Evolutionary conservation across 2,329 filamentous ascomycete genomes (phyloP), one percentile per base, ranked within the genome.

Genomic region (Alternaria burnsii): DNA sequence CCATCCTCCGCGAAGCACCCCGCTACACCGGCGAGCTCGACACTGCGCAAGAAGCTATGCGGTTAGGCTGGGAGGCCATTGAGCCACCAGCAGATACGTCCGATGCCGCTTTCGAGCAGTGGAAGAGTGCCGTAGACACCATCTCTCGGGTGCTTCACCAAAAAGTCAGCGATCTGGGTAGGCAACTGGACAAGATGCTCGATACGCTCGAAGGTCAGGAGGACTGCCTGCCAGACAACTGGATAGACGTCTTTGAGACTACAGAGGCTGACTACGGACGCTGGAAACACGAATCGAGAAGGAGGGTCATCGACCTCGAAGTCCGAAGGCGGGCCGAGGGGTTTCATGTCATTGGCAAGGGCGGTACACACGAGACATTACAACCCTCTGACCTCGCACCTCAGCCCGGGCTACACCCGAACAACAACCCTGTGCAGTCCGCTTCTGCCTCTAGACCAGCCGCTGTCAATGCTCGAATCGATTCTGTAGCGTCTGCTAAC

Each of bases 161-260:
- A 32, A 91, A 91, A 67, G 88, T 97, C 34, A 83, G 86, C 14
- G 84, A 84, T 36, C 85, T 93, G 0, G 94, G 92, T 0, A 86
- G 86, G 48, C 85, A 88, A 40, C 83, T 98, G 62, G 95, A 99
- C 76, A 87, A 85, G 52, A 93, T 97, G 86, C 85, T 99, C 14
- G 94, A 99, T 78, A 85, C 87, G 32, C 83, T 98, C 2, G 95
- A 98, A 77, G 94, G 93, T 2, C 85, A 89, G 55, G 85, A 90
- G 43, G 95, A 99, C 71, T 92, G 91, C 0, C 82, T 99, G 10
- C 95, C 95, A 0, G 91, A 96, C 41, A 77, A 82, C 28, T 99
- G 94, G 95, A 87, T 98, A 57, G 92, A 97, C 70, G 86, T 89
- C 5, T 90, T 98, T 80, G 95, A 98, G 76, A 79, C 81, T 0